Conservation (phyloP, 805 yeast genomes). For the Candida arabinofermentans region DNA sequence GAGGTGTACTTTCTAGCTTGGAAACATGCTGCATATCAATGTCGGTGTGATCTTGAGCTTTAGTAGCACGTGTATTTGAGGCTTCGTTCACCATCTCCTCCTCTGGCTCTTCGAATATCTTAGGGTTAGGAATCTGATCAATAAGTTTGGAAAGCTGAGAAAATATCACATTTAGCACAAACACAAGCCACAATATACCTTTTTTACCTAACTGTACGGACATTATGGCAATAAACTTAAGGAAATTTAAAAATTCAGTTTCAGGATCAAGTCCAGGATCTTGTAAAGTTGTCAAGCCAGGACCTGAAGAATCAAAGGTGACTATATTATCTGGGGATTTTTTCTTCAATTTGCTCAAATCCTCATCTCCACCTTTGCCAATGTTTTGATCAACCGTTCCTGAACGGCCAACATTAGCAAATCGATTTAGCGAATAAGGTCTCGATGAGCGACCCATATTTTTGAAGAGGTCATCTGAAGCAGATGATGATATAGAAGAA, state of each 20-base stretch:
- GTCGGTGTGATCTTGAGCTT: not conserved
- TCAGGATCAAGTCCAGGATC: constrained; percentile 15
- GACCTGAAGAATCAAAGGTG: constrained; percentile 9
- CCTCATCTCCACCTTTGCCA: not conserved
- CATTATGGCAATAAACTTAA: constrained; percentile 18
- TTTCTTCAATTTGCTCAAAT: not conserved
- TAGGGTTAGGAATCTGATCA: constrained; percentile 25
- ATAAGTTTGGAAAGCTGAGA: constrained; percentile 12
- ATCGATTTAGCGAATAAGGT: too few species aligned
- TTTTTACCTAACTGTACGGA: constrained; percentile 19
- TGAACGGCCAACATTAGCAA: too few species aligned
- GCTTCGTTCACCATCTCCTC: not conserved
- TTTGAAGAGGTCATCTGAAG: not conserved
- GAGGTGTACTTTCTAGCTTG: constrained; percentile 9
- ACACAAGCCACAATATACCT: constrained; percentile 22
- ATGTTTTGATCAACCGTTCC: too few species aligned
- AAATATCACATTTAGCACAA: constrained; percentile 14
- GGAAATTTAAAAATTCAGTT: constrained; percentile 22
- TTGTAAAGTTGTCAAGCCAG: constrained; percentile 7
- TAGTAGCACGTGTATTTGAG: too few species aligned
- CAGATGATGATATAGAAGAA: constrained; percentile 5
- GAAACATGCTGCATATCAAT: not conserved
- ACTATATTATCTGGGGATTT: not conserved
- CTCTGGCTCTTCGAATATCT: constrained; percentile 7
- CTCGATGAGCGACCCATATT: not conserved